Evolutionary conservation across 805 yeast genomes (phyloP).

Genomic region (Cyberlindnera samutprakarnensis): DNA sequence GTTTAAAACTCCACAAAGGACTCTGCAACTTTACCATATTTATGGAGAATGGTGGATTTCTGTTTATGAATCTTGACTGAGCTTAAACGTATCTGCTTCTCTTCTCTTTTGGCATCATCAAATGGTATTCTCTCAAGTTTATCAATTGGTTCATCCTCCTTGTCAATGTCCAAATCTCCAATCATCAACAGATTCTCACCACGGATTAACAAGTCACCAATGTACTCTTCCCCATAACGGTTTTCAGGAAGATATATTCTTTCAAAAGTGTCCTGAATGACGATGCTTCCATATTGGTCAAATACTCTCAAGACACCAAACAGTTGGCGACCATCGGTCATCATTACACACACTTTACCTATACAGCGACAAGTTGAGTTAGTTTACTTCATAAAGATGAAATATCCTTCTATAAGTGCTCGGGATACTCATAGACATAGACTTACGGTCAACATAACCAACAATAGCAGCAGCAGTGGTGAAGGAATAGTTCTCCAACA

Average conservation of each 20-base stretch:
- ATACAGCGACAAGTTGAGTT: neutral
- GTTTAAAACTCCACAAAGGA: slow-evolving; percentile 30
- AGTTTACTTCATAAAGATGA: neutral
- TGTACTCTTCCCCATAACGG: slow-evolving; percentile 64
- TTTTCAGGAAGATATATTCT: slow-evolving; percentile 60
- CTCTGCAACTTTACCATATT: slow-evolving; percentile 51
- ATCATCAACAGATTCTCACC: slow-evolving; percentile 94
- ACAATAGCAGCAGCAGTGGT: slow-evolving; percentile 89
- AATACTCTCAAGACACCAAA: slow-evolving; percentile 90
- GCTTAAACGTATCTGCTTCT: slow-evolving; percentile 23
- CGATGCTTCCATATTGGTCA: slow-evolving; percentile 91
- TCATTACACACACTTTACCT: slow-evolving; percentile 67
- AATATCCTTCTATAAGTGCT: neutral
- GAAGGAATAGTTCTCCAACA: slow-evolving; percentile 73
- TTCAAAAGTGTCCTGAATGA: slow-evolving; percentile 85
- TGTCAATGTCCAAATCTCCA: slow-evolving; percentile 89
- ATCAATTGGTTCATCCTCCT: slow-evolving; percentile 64
- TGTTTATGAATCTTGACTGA: slow-evolving; percentile 34
- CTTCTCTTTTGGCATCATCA: slow-evolving; percentile 47
- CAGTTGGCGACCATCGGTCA: slow-evolving; percentile 84
- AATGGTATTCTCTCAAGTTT: slow-evolving; percentile 52
- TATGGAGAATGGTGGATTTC: slow-evolving; percentile 41
- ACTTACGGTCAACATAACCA: slow-evolving; percentile 69
- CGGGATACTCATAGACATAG: no score
- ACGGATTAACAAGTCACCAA: slow-evolving; percentile 82